Evolutionary conservation across 2,329 filamentous ascomycete species (phyloP), one percentile per base, ranked within the genome.

Genomic region (Chaetomiaceae sp.): DNA sequence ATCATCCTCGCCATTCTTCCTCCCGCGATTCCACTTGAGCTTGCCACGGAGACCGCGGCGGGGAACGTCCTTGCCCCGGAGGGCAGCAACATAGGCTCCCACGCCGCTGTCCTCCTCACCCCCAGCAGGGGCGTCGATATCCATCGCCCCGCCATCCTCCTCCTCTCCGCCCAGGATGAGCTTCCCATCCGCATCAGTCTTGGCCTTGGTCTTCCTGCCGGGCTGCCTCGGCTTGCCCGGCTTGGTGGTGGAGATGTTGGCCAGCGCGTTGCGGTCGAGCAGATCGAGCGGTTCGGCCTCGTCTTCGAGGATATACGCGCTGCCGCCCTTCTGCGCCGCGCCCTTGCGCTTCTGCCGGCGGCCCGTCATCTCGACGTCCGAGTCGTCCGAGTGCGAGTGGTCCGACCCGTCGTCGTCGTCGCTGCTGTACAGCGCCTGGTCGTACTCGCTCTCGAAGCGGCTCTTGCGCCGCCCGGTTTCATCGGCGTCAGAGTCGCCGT

Each of bases 231-330:
- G 70, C 66, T 83, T 85, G 51, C 80, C 71, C 3, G 91, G 92
- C 69, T 90, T 92, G 10, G 90, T 96, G 5, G 89, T 89, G 2
- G 91, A 96, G 64, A 99, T 96, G 67, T 90, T 94, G 49, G 90
- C 92, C 37, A 99, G 81, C 8, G 91, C 90, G 66, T 86, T 86
- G 57, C 89, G 87, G 65, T 94, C 92, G 14, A 99, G 81, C 41
- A 99, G 80, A 73, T 99, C 94, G 37, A 99, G 85, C 1, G 94
- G 94, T 69, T 97, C 94, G 63, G 95, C 89, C 53, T 95, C 90
- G 56, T 95, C 88, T 73, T 97, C 92, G 56, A 96, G 81, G 62
- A 99, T 97, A 71, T 94, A 99, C 1, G 87, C 82, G 63, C 83
- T 84, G 64, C 80, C 79, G 37, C 80, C 81, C 69, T 82, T 84